Evolutionary conservation across 2,329 filamentous ascomycete species (phyloP).

Genomic region (Cercospora janseana): DNA sequence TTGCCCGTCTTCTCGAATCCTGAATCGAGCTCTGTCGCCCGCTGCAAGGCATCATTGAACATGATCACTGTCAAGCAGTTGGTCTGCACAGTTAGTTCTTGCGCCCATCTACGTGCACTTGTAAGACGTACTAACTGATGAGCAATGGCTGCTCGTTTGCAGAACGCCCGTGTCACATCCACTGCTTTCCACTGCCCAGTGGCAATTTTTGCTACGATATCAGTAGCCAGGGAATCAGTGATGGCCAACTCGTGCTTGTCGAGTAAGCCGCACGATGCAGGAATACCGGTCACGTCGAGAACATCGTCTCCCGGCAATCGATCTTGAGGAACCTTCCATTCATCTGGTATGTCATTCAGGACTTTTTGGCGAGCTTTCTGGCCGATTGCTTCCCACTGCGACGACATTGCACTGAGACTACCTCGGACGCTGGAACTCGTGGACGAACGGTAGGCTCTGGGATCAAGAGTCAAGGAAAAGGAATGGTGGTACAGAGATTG

Average conservation of each 20-base stretch:
- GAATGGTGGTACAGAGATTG: no score
- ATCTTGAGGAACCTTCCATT: conserved; percentile 57
- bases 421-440: no score
- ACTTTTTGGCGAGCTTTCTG: conserved; percentile 45
- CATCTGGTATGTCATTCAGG: conserved; percentile 53
- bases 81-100: conserved; percentile 42
- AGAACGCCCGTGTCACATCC: conserved; percentile 54
- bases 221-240: conserved; percentile 42
- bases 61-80: conserved; percentile 61
- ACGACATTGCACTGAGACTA: no score
- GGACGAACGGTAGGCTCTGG: no score
- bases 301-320: conserved; percentile 50
- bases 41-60: conserved; percentile 53
- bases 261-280: conserved; percentile 59
- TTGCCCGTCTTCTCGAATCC: conserved; percentile 48
- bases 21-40: conserved; percentile 54
- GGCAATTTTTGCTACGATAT: conserved; percentile 44
- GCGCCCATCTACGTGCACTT: not conserved
- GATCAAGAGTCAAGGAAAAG: no score
- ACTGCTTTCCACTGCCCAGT: conserved; percentile 50
- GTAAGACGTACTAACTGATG: conserved; percentile 51
- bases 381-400: conserved; percentile 47
- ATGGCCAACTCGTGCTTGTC: conserved; percentile 52
- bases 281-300: conserved; percentile 57
- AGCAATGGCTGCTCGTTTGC: conserved; percentile 54